A percentile compares a stretch with the other conserved stretches of the same genome.
phyloP scores from a whole-genome alignment of 495 filamentous ascomycete genomes.

The Penicillium arizonense region DNA sequence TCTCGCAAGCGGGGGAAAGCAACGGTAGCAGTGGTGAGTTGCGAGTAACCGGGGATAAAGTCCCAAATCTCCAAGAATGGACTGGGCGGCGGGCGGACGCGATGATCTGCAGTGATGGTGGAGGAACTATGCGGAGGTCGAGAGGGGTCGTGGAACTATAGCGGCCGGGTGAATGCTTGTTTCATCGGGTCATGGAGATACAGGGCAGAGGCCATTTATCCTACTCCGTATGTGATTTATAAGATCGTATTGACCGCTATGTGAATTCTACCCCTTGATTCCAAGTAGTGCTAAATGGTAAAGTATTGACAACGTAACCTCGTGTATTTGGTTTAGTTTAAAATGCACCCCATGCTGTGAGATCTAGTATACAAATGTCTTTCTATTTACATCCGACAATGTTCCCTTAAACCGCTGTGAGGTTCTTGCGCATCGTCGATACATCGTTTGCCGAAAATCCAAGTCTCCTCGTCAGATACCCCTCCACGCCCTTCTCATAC shows the following conservation, averaged over 20 bases:
- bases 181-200: background rate
- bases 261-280: background rate
- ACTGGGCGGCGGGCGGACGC: slow-evolving; percentile 6
- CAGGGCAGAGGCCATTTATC: too few species aligned
- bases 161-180: background rate
- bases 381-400: background rate
- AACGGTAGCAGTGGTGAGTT: slow-evolving; percentile 24
- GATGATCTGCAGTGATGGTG: slow-evolving; percentile 20
- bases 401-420: background rate
- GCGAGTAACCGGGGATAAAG: slow-evolving; percentile 4
- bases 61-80: slow-evolving; percentile 8
- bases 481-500: slow-evolving; percentile 21
- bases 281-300: too few species aligned
- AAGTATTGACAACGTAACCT: too few species aligned
- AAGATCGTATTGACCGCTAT: too few species aligned
- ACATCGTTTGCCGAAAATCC: slow-evolving; percentile 17
- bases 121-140: slow-evolving; percentile 11
- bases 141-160: slow-evolving; percentile 6
- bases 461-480: slow-evolving; percentile 20
- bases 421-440: slow-evolving; percentile 16
- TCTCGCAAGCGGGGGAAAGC: slow-evolving; percentile 17
- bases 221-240: too few species aligned
- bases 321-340: too few species aligned
- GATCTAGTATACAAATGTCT: background rate
- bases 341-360: too few species aligned